Evolutionary conservation across 2,329 filamentous ascomycete species (phyloP).

Genomic region (Xylariaceae sp.): DNA sequence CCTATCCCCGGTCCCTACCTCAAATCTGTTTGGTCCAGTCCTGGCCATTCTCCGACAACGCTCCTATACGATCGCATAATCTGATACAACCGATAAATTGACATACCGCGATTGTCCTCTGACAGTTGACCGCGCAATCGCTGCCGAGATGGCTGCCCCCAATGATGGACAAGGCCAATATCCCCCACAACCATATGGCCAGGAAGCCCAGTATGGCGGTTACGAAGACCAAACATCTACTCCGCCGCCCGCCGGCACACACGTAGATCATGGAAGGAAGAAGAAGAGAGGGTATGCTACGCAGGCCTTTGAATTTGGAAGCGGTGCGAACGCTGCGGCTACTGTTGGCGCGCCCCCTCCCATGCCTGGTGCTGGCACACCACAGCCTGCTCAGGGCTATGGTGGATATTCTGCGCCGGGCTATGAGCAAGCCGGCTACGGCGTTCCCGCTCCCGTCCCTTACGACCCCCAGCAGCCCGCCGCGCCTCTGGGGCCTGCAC

Average conservation of each 20-base stretch:
- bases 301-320: slow-evolving; percentile 88
- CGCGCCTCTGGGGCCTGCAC: slow-evolving; percentile 37
- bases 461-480: slow-evolving; percentile 41
- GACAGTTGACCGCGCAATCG: slow-evolving; percentile 19
- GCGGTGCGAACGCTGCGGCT: slow-evolving; percentile 72
- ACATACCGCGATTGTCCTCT: slow-evolving; percentile 2
- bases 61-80: slow-evolving; percentile 3
- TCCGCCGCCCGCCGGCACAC: slow-evolving; percentile 28
- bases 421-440: slow-evolving; percentile 32
- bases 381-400: slow-evolving; percentile 45
- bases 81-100: neutral
- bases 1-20: slow-evolving; percentile 2
- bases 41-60: slow-evolving; percentile 1
- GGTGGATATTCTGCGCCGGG: slow-evolving; percentile 51
- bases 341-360: slow-evolving; percentile 34
- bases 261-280: slow-evolving; percentile 54
- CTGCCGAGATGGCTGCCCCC: slow-evolving; percentile 50
- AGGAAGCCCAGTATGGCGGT: slow-evolving; percentile 36
- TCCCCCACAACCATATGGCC: slow-evolving; percentile 37
- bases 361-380: slow-evolving; percentile 31
- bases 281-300: slow-evolving; percentile 95
- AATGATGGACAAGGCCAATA: slow-evolving; percentile 50
- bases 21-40: slow-evolving; percentile 1
- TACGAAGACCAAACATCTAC: slow-evolving; percentile 37
- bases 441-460: slow-evolving; percentile 24